A percentile compares a stretch with the other conserved stretches of the same genome.
Conservation (phyloP, 2,329 filamentous ascomycete genomes). For the Penicillium brevicompactum region DNA sequence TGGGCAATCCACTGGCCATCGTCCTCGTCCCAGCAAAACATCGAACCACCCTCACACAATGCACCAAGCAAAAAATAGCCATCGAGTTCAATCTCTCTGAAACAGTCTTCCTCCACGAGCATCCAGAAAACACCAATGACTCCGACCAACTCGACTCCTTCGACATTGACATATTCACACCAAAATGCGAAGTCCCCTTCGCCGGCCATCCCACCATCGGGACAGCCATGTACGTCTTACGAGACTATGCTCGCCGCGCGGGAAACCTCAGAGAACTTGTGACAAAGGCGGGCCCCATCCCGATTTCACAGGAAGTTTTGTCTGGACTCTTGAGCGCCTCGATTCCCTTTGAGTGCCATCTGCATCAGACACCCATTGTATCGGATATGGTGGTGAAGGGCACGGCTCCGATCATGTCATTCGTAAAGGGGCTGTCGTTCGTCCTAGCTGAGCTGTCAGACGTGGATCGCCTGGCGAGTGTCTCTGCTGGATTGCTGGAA, state of each 20-base stretch:
- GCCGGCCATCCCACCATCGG: conserved; percentile 57
- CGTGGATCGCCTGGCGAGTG: conserved; percentile 54
- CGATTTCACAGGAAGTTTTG: conserved; percentile 45
- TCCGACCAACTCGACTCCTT: conserved; percentile 26
- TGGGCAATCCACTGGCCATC: conserved; percentile 55
- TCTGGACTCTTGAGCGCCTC: conserved; percentile 67
- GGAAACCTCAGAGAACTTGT: conserved; percentile 39
- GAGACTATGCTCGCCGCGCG: conserved; percentile 25
- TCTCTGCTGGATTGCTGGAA: not conserved
- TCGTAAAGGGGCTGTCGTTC: conserved; percentile 48
- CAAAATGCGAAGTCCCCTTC: conserved; percentile 51
- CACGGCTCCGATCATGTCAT: conserved; percentile 27
- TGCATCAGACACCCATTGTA: conserved; percentile 13
- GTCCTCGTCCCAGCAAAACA: conserved; percentile 43
- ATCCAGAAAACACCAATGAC: conserved; percentile 33
- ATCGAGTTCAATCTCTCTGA: conserved; percentile 57
- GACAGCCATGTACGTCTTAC: conserved; percentile 43
- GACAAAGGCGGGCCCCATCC: conserved; percentile 56
- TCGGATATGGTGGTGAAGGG: conserved; percentile 14
- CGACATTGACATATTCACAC: conserved; percentile 53
- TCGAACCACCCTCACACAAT: conserved; percentile 34
- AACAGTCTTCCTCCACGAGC: conserved; percentile 47
- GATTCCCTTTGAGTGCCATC: conserved; percentile 41
- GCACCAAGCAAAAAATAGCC: conserved; percentile 52
- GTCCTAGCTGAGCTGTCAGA: conserved; percentile 62